These are phyloP conservation scores for Mimosa pudica DNA, from an alignment of 306 rosid species.

Conservation along the genomic window DNA sequence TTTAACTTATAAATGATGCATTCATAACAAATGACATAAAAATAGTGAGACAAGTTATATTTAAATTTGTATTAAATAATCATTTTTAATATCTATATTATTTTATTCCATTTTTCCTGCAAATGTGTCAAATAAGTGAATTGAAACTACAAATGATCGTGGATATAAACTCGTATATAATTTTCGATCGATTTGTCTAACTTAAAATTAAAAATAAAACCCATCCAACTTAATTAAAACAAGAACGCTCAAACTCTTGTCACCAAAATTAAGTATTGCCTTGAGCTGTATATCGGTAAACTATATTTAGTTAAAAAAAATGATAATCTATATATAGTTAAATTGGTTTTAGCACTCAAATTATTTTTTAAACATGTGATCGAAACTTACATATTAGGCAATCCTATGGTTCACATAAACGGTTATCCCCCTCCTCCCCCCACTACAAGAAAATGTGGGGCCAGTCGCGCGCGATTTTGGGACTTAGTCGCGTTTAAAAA, in stretches of 20 bases:
- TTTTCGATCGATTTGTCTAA: not conserved
- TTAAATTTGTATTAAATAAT: no score
- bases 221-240: not conserved
- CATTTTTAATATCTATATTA: no score
- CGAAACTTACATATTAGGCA: not conserved
- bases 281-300: not conserved
- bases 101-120: not conserved
- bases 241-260: not conserved
- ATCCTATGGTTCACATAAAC: not conserved
- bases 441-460: no score
- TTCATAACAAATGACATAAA: no score
- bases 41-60: no score
- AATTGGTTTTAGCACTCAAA: not conserved
- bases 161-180: not conserved
- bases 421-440: no score
- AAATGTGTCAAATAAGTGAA: not conserved
- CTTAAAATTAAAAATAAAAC: not conserved
- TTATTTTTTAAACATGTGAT: not conserved
- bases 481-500: no score
- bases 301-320: no score
- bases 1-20: not conserved
- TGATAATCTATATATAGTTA: no score
- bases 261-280: not conserved
- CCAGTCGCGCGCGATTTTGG: no score
- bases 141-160: not conserved